Conservation (phyloP, 352 stramenopile genomes). For the Globisporangium echinulatum region DNA sequence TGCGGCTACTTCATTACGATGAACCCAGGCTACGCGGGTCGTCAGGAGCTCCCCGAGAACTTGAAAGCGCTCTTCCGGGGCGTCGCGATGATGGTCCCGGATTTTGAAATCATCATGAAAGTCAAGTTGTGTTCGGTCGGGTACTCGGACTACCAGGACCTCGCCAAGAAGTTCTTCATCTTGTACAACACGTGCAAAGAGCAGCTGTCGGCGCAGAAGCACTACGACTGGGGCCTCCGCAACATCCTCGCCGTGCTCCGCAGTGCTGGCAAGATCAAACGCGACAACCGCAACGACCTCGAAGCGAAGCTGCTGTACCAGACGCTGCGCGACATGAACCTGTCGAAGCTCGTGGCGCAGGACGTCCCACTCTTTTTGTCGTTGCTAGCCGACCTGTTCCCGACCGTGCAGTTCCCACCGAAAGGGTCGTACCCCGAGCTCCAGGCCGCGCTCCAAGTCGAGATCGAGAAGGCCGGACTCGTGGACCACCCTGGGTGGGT, state of each 20-base stretch:
- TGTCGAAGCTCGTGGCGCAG: conserved; percentile 97
- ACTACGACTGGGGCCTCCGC: conserved; percentile 90
- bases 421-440: conserved; percentile 97
- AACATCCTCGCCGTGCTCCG: conserved; percentile 89
- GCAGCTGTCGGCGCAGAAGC: conserved; percentile 88
- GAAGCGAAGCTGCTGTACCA: conserved; percentile 87
- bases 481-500: conserved; percentile 86
- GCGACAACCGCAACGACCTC: conserved; percentile 82
- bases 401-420: conserved; percentile 81
- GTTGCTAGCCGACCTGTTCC: conserved; percentile 95
- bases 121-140: conserved; percentile 92
- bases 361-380: conserved; percentile 97
- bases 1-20: conserved; percentile 99
- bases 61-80: conserved; percentile 93
- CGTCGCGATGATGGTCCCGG: conserved; percentile 91
- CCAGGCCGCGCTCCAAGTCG: conserved; percentile 74
- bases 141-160: conserved; percentile 91
- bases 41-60: conserved; percentile 98
- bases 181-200: conserved; percentile 90
- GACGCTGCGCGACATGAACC: conserved; percentile 96
- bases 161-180: conserved; percentile 91
- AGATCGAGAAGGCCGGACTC: conserved; percentile 91
- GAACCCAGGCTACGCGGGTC: conserved; percentile 98
- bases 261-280: conserved; percentile 89
- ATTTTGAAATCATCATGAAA: conserved; percentile 95